A percentile compares a stretch with the other conserved stretches of the same genome.
Conservation (phyloP, 2,329 filamentous ascomycete species). For the Lecanicillium sp. region DNA sequence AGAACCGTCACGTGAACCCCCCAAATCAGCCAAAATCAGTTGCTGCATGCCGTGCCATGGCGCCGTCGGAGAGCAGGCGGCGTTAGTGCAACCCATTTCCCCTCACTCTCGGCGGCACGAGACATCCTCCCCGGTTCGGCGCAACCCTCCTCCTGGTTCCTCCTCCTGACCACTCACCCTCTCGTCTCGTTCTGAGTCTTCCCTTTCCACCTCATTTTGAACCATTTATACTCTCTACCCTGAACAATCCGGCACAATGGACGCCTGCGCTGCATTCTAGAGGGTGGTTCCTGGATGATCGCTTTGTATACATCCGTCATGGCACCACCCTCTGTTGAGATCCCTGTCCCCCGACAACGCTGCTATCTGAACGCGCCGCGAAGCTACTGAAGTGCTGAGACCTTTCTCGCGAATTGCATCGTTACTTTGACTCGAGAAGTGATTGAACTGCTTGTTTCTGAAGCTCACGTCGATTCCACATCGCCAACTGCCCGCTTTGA, state of each 20-base stretch:
- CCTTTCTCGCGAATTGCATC: not conserved
- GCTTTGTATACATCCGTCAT: conserved; percentile 38
- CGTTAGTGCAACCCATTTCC: no score
- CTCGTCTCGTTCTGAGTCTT: not conserved
- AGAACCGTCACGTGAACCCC: no score
- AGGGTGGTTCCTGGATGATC: conserved; percentile 38
- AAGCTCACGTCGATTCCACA: not conserved
- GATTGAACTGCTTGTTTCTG: not conserved
- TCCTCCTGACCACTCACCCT: not conserved
- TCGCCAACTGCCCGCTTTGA: not conserved
- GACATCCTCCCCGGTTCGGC: conserved; percentile 1
- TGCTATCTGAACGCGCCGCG: no score
- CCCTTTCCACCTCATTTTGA: not conserved
- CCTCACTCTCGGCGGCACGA: conserved; percentile 4
- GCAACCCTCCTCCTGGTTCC: not conserved
- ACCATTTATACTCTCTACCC: no score
- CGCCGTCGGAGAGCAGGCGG: no score
- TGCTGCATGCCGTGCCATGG: no score
- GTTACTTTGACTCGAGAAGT: no score
- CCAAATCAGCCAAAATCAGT: no score
- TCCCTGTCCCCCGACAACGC: conserved; percentile 19
- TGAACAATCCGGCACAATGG: conserved; percentile 14
- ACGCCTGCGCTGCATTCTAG: conserved; percentile 41
- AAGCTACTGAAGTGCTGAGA: not conserved
- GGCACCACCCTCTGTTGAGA: conserved; percentile 47